A percentile compares a stretch with the other conserved stretches of the same genome.
phyloP scores from a whole-genome alignment of 2,329 filamentous ascomycete species.

The Drechslerella coelobrocha region DNA sequence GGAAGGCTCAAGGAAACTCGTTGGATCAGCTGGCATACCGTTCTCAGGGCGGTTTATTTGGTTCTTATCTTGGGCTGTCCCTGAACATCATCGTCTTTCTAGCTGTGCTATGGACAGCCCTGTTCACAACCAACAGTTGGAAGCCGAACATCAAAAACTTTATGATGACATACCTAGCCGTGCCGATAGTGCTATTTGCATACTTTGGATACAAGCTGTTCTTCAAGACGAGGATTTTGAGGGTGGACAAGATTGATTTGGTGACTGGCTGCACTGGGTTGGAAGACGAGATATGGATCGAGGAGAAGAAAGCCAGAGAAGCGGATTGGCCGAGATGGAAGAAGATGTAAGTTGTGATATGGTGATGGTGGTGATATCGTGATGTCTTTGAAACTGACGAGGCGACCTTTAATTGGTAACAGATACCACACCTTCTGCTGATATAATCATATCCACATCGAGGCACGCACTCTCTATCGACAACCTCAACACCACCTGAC shows the following conservation, averaged over 20 bases:
- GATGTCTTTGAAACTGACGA: not conserved
- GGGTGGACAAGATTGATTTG: slow-evolving; percentile 35
- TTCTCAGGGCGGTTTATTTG: slow-evolving; percentile 37
- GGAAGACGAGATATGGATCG: slow-evolving; percentile 47
- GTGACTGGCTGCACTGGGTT: slow-evolving; percentile 43
- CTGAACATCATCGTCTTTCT: slow-evolving; percentile 43
- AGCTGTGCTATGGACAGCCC: slow-evolving; percentile 40
- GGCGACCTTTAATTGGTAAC: not conserved
- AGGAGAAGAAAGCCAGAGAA: slow-evolving; percentile 41
- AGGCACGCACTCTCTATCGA: not conserved
- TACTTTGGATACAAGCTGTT: slow-evolving; percentile 48
- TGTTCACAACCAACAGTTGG: slow-evolving; percentile 47
- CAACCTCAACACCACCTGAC: not conserved
- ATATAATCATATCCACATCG: not conserved
- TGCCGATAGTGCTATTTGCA: slow-evolving; percentile 37
- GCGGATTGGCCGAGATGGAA: slow-evolving; percentile 48
- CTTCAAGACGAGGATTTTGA: slow-evolving; percentile 48
- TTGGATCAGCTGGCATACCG: slow-evolving; percentile 59
- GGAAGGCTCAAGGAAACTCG: slow-evolving; percentile 66
- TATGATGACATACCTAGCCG: slow-evolving; percentile 48
- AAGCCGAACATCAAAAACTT: slow-evolving; percentile 48
- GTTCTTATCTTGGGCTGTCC: slow-evolving; percentile 38
- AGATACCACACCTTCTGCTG: slow-evolving; percentile 48
- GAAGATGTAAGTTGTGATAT: slow-evolving; percentile 36
- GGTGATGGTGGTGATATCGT: not conserved